Evolutionary conservation across 495 filamentous ascomycete genomes (phyloP), one percentile per base, ranked within the genome.

Genomic region (Penicillium roqueforti): DNA sequence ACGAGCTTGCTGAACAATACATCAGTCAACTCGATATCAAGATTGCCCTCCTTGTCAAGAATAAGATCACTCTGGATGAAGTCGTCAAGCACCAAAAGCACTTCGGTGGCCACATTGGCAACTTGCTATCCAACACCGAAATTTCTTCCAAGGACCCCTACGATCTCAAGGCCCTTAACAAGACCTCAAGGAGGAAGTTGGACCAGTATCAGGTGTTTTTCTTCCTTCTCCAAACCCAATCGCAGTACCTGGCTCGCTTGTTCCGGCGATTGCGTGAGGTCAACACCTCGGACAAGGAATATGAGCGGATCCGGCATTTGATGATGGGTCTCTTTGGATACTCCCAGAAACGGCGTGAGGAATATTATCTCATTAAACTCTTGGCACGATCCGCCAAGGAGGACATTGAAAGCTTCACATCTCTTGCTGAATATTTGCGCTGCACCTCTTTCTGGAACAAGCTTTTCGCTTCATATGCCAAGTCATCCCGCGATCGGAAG

Each of bases 1-100:
- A 97, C 59, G 93, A 99, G 68, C 81, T 95, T 76, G 87, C 93
- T 19, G 95, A 99, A 71, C 89, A 96, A 62, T 97, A 97, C 62
- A 95, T 99, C 62, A 91, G 95, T 60, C 92, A 97, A 62, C 79
- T 99, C 38, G 95, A 97, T 63, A 96, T 97, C 77, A 99, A 99
- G 73, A 99, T 99, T 63, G 93, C 92, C 11, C 82, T 99, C 5
- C 80, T 99, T 14, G 95, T 97, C 56, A 97, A 97, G 77, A 97
- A 97, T 74, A 99, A 97, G 73, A 99, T 99, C 65, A 97, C 95
- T 0, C 79, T 97, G 1, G 93, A 99, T 66, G 93, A 99, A 77
- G 92, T 99, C 40, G 87, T 97, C 41, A 92, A 87, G 64, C 95
- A 97, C 66, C 95, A 97, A 68, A 92, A 87, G 72, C 93, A 93